Evolutionary conservation across 2,329 filamentous ascomycete genomes (phyloP), one percentile per base, ranked within the genome.

Genomic region (Ophiocordyceps camponoti-leonardi): DNA sequence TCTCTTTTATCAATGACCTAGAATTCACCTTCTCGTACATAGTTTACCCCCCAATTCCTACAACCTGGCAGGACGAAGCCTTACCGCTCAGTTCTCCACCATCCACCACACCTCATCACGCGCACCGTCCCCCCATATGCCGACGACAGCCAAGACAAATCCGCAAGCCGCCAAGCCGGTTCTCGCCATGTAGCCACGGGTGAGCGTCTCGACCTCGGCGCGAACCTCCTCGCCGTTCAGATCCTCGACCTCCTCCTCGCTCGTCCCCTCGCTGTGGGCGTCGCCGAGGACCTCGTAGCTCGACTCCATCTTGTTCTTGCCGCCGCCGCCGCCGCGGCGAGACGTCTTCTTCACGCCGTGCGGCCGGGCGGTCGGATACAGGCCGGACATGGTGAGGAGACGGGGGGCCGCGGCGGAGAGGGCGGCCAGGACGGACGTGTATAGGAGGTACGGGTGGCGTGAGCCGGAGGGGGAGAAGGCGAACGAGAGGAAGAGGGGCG

Each of bases 361-460:
- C 54, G 62, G 48, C 47, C 50, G 39, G 16, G 56, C 48, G 11
- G 56, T 49, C 42, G 56, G 56, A 47, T 49, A 57, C 22, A 54
- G 52, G 45, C 49, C 52, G 23, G 56, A 56, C 35, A 54, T 54
- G 14, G 72, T 68, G 16, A 71, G 62, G 39, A 77, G 55, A 22
- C 63, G 59, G 46, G 72, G 69, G 40, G 67, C 69, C 41, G 75
- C 67, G 20, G 72, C 71, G 41, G 83, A 77, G 37, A 83, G 66
- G 37, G 72, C 68, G 41, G 79, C 75, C 47, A 87, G 72, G 23
- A 86, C 64, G 3, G 80, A 79, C 14, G 86, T 86, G 78, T 92
- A 95, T 48, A 95, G 64, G 23, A 95, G 78, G 60, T 94, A 96
- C 0, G 90, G 90, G 60, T 96, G 90, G 58, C 83, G 79, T 53